A percentile compares a stretch with the other conserved stretches of the same genome.
Evolutionary conservation across 2,329 filamentous ascomycete genomes (phyloP).

Genomic region (Cercospora nicotianae): DNA sequence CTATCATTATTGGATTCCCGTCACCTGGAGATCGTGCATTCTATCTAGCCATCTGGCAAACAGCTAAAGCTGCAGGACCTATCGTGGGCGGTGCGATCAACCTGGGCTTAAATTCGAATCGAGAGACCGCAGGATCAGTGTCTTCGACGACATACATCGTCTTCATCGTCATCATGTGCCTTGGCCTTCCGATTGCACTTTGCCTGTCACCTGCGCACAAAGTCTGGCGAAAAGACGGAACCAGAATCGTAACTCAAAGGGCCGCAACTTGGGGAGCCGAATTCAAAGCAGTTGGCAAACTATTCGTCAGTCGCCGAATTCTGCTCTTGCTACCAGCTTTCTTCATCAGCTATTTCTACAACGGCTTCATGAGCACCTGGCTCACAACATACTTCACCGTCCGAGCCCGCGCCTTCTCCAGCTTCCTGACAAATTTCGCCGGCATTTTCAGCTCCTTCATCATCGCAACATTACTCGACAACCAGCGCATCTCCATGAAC

Average conservation of each 20-base stretch:
- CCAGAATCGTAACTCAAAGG: slow-evolving; percentile 39
- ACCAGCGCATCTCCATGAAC: slow-evolving; percentile 15
- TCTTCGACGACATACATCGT: slow-evolving; percentile 45
- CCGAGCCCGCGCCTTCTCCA: slow-evolving; percentile 47
- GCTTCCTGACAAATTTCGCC: slow-evolving; percentile 46
- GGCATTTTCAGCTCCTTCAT: slow-evolving; percentile 16
- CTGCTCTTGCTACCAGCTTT: slow-evolving; percentile 45
- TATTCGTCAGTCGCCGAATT: slow-evolving; percentile 36
- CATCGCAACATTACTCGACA: slow-evolving; percentile 23
- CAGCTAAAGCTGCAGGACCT: slow-evolving; percentile 53
- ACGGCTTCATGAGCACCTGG: slow-evolving; percentile 52
- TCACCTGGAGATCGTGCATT: slow-evolving; percentile 41
- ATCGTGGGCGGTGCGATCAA: slow-evolving; percentile 51
- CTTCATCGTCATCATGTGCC: slow-evolving; percentile 45
- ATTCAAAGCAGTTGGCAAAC: slow-evolving; percentile 41
- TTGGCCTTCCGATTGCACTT: slow-evolving; percentile 42
- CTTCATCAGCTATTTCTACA: slow-evolving; percentile 42
- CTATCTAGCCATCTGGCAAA: slow-evolving; percentile 52
- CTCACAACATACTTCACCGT: slow-evolving; percentile 50
- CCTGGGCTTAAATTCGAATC: slow-evolving; percentile 49
- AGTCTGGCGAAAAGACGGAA: slow-evolving; percentile 45
- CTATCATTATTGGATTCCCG: slow-evolving; percentile 51
- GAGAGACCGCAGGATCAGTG: slow-evolving; percentile 43
- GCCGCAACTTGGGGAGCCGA: slow-evolving; percentile 34
- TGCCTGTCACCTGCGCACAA: slow-evolving; percentile 44